Base-by-base conservation (phyloP, 192 early-diverging fungal species). In the Gonapodya sp. region DNA sequence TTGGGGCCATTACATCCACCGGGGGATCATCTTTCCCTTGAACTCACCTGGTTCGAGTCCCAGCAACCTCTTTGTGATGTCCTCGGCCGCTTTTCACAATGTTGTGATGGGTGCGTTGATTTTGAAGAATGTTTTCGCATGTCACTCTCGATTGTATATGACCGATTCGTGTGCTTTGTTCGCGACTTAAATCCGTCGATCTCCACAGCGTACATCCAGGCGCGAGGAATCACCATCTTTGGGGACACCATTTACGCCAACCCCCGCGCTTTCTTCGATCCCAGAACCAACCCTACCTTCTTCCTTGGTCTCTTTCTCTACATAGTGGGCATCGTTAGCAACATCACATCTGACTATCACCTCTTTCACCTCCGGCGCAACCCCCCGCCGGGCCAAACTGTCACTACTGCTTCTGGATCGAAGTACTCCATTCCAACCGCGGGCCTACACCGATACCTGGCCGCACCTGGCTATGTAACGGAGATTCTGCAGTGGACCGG, bases 401-500 rank as follows among this genome's bases (percentile, higher is more conserved):
- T 64, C 46, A 64, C 46, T 24, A 64, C 46, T 24, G 46, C 46
- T 24, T 34, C 30, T 16, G 34, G 75, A 18, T 18, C 75, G 8
- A 77, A 77, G 31, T 77, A 77, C 75, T 2, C 75, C 8, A 77
- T 77, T 14, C 75, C 75, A 2, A 18, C 30, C 8, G 8, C 18
- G 18, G 18, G 18, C 8, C 75, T 77, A 8, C 34, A 32, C 75
- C 8, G 34, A 8, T 77, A 77, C 75, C 30, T 77, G 8, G 18
- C 75, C 34, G 18, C 30, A 16, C 75, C 75, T 2, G 75, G 30
- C 18, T 77, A 77, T 33, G 8, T 77, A 2, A 34, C 30, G 30
- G 75, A 77, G 75, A 77, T 31, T 33, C 8, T 77, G 30, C 30
- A 77, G 34, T 77, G 75, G 75, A 77, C 34, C 75, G 75, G 75